phyloP scores from a whole-genome alignment of 805 yeast genomes.

The Candida ulmi region DNA sequence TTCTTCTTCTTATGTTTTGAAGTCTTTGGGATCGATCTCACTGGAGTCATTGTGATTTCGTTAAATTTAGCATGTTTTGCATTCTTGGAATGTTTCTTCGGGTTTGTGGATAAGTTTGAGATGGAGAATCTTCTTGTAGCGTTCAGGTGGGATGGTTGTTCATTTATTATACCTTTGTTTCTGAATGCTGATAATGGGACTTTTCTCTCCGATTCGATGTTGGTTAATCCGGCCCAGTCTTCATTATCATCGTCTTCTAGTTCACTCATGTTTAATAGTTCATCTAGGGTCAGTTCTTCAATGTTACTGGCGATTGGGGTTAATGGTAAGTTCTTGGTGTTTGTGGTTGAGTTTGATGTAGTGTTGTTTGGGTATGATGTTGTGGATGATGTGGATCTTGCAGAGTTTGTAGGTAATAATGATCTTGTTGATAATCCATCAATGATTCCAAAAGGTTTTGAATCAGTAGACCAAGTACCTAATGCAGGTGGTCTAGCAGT shows the following conservation, averaged over 20 bases:
- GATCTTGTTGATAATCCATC: constrained; percentile 92
- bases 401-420: constrained; percentile 38
- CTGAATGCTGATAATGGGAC: constrained; percentile 90
- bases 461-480: constrained; percentile 86
- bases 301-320: constrained; percentile 24
- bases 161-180: constrained; percentile 54
- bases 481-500: constrained; percentile 87
- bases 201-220: constrained; percentile 36
- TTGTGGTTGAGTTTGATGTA: constrained; percentile 3
- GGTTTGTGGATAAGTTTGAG: constrained; percentile 2
- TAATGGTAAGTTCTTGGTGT: constrained; percentile 6
- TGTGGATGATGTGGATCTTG: background rate
- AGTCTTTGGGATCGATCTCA: constrained; percentile 9
- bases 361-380: constrained; percentile 2
- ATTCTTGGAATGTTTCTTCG: constrained; percentile 1
- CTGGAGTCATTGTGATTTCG: constrained; percentile 17
- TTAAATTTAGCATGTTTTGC: constrained; percentile 8
- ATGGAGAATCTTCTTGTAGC: constrained; percentile 22
- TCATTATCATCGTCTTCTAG: constrained; percentile 63
- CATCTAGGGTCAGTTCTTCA: constrained; percentile 60
- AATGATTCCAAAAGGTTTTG: constrained; percentile 86
- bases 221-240: constrained; percentile 26
- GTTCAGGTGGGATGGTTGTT: constrained; percentile 23
- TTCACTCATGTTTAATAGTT: constrained; percentile 82
- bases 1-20: constrained; percentile 16